phyloP scores from a whole-genome alignment of 495 filamentous ascomycete species.

The Hyaloscypha bicolor region DNA sequence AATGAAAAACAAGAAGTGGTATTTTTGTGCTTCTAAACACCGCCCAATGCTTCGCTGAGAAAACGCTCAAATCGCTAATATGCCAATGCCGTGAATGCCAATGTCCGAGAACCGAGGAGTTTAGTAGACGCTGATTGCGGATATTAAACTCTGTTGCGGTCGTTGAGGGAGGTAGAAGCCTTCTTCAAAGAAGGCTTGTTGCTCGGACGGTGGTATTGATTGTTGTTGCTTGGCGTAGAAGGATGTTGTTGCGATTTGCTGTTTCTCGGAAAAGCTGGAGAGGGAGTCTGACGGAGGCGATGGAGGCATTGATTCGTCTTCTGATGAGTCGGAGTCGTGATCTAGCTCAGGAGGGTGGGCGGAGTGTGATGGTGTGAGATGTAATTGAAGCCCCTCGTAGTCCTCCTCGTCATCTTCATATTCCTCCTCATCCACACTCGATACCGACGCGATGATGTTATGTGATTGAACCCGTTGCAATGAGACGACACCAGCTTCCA shows the following conservation, averaged over 20 bases:
- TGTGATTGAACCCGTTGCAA: slow-evolving; percentile 49
- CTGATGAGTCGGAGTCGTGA: slow-evolving; percentile 66
- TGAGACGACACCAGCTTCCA: slow-evolving; percentile 48
- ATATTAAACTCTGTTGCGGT: slow-evolving; percentile 26
- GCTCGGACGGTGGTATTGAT: slow-evolving; percentile 30
- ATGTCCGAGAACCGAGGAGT: slow-evolving; percentile 5
- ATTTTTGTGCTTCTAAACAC: slow-evolving; percentile 18
- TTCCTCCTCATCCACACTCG: slow-evolving; percentile 54
- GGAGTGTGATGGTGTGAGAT: slow-evolving; percentile 69
- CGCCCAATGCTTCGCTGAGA: slow-evolving; percentile 16
- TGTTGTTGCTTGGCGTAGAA: slow-evolving; percentile 28
- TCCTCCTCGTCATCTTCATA: slow-evolving; percentile 76
- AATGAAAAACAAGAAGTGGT: slow-evolving; percentile 13
- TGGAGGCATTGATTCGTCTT: slow-evolving; percentile 76
- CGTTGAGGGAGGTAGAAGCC: slow-evolving; percentile 33
- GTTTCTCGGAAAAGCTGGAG: slow-evolving; percentile 71
- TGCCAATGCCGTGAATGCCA: slow-evolving; percentile 1
- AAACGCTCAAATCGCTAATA: slow-evolving; percentile 28
- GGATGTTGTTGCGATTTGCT: slow-evolving; percentile 32
- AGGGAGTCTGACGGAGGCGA: slow-evolving; percentile 72
- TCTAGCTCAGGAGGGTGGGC: slow-evolving; percentile 73
- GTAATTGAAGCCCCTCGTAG: slow-evolving; percentile 69
- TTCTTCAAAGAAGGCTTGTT: slow-evolving; percentile 34
- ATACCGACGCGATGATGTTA: slow-evolving; percentile 28
- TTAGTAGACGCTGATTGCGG: slow-evolving; percentile 37